These are phyloP conservation scores for Ogataea trehalophila DNA, from an alignment of 805 yeast species.

Conservation along the genomic window DNA sequence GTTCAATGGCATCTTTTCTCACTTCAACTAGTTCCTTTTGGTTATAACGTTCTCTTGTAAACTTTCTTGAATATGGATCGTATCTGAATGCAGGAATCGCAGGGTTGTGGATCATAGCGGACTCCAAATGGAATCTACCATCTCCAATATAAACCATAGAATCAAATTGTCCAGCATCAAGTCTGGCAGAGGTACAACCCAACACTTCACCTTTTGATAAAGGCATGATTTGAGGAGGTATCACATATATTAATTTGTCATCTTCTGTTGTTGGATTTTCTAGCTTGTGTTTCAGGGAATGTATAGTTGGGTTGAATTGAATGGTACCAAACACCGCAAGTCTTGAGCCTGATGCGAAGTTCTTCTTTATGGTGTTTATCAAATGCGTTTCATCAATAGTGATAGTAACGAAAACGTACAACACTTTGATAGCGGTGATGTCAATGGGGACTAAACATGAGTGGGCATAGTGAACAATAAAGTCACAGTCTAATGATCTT, in stretches of 20 bases:
- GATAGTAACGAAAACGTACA: slow-evolving; percentile 94
- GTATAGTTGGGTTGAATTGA: slow-evolving; percentile 93
- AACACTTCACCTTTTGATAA: slow-evolving; percentile 92
- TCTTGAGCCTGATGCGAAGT: slow-evolving; percentile 58
- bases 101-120: slow-evolving; percentile 97
- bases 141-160: slow-evolving; percentile 94
- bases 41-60: slow-evolving; percentile 84
- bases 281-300: slow-evolving; percentile 61
- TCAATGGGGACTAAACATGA: slow-evolving; percentile 96
- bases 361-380: slow-evolving; percentile 65
- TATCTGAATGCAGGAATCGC: slow-evolving; percentile 86
- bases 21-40: slow-evolving; percentile 76
- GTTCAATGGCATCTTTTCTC: slow-evolving; percentile 65
- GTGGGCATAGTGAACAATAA: slow-evolving; percentile 94
- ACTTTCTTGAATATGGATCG: slow-evolving; percentile 90
- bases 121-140: slow-evolving; percentile 92
- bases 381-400: slow-evolving; percentile 81
- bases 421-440: slow-evolving; percentile 80
- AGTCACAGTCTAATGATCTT: slow-evolving; percentile 85
- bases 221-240: slow-evolving; percentile 90
- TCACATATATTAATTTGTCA: slow-evolving; percentile 49
- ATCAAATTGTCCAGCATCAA: slow-evolving; percentile 57
- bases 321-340: slow-evolving; percentile 92
- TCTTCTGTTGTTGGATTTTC: slow-evolving; percentile 30
- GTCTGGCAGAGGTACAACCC: slow-evolving; percentile 89